phyloP scores from a whole-genome alignment of 345 rosid species.

The Hevea brasiliensis region DNA sequence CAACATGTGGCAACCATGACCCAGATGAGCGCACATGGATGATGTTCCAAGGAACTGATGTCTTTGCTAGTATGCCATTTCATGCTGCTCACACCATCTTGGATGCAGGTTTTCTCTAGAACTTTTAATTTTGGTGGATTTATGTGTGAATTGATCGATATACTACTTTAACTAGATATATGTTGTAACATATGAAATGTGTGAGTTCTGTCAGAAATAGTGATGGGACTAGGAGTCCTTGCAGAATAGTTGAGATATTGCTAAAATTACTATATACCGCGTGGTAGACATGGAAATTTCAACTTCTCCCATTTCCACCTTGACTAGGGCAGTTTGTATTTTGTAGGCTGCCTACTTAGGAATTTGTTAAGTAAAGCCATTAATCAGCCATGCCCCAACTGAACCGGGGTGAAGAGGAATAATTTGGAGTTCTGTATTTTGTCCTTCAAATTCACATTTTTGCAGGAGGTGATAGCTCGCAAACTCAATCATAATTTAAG shows the following conservation, averaged over 20 bases:
- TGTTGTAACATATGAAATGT: not conserved
- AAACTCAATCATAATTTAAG: not conserved
- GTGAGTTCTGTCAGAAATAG: not conserved
- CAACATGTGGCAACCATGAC: slow-evolving; percentile 74
- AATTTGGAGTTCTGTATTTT: not conserved
- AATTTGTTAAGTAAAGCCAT: not conserved
- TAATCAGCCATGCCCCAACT: not conserved
- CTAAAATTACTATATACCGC: not conserved
- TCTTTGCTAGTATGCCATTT: slow-evolving; percentile 68
- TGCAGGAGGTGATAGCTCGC: not conserved
- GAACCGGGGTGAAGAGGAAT: not conserved
- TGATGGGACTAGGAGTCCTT: not conserved
- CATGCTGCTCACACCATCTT: slow-evolving; percentile 73
- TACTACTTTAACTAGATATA: not conserved
- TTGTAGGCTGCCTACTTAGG: not conserved
- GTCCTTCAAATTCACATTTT: not conserved
- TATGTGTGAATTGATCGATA: not conserved
- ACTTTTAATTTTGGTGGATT: slow-evolving; percentile 3
- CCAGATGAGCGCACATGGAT: slow-evolving; percentile 71
- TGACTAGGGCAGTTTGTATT: not conserved
- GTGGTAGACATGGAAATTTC: not conserved
- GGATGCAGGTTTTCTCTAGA: slow-evolving; percentile 58
- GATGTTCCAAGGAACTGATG: slow-evolving; percentile 76
- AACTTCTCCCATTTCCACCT: not conserved
- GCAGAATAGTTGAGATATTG: not conserved